Evolutionary conservation across 345 rosid genomes (phyloP).

Genomic region (Syzygium oleosum): DNA sequence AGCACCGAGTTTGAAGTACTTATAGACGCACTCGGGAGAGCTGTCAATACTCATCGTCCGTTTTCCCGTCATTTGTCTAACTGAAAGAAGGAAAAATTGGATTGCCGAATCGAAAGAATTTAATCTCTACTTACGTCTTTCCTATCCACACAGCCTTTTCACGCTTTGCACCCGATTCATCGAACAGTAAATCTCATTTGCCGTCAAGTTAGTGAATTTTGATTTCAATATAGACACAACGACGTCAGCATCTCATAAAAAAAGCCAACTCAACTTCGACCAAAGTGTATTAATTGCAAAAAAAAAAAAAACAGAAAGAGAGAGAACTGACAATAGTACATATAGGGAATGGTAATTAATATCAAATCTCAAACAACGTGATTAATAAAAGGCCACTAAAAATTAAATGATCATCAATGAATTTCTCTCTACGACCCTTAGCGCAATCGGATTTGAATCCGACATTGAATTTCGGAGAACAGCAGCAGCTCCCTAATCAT

Average conservation of each 20-base stretch:
- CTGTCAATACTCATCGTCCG: rapidly evolving
- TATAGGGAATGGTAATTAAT: neutral
- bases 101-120: neutral
- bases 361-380: neutral
- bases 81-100: rapidly evolving
- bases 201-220: neutral
- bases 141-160: too few relatives aligned
- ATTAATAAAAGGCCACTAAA: neutral
- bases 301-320: neutral
- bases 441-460: neutral
- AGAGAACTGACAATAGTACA: neutral
- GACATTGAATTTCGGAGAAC: neutral
- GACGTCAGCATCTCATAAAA: neutral
- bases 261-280: rapidly evolving
- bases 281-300: neutral
- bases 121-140: neutral
- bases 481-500: neutral
- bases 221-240: neutral
- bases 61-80: neutral
- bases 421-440: neutral
- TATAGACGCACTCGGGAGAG: neutral
- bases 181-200: neutral
- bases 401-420: neutral
- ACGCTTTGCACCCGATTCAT: too few relatives aligned
- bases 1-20: neutral